Percentiles rank a stretch among this genome's conserved stretches.
phyloP scores from a whole-genome alignment of 108 stramenopile species.

The Discostella stelligeroides region DNA sequence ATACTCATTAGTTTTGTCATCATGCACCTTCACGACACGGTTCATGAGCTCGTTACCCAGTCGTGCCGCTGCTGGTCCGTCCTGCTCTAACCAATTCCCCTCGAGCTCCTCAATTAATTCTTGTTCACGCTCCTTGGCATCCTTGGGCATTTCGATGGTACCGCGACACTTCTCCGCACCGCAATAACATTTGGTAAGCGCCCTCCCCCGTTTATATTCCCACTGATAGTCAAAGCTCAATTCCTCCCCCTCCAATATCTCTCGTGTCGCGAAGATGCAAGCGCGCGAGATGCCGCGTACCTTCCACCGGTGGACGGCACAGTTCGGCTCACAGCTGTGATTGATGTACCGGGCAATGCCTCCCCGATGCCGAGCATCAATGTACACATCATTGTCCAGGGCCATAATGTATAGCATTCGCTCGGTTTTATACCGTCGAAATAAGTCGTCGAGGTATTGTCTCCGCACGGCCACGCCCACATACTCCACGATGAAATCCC shows the following conservation, averaged over 20 bases:
- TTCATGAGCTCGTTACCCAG: slow-evolving; percentile 77
- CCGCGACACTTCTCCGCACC: slow-evolving; percentile 89
- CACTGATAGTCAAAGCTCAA: slow-evolving; percentile 98
- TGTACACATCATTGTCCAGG: slow-evolving; percentile 81
- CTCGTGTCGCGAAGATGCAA: slow-evolving; percentile 82
- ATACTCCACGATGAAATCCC: slow-evolving; percentile 84
- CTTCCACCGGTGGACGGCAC: slow-evolving; percentile 91
- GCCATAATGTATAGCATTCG: slow-evolving; percentile 96
- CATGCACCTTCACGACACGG: slow-evolving; percentile 71
- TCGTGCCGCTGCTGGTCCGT: not conserved
- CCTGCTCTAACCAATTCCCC: slow-evolving; percentile 58
- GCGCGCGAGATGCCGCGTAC: slow-evolving; percentile 84
- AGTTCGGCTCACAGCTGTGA: slow-evolving; percentile 97
- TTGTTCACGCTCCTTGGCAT: slow-evolving; percentile 54
- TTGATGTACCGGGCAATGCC: slow-evolving; percentile 96
- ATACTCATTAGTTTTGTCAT: slow-evolving; percentile 70
- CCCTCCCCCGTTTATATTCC: slow-evolving; percentile 87
- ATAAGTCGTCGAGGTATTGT: slow-evolving; percentile 59
- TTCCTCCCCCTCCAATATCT: slow-evolving; percentile 90
- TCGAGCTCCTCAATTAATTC: slow-evolving; percentile 60
- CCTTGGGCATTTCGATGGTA: slow-evolving; percentile 82
- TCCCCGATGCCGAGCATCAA: slow-evolving; percentile 94
- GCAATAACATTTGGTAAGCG: slow-evolving; percentile 95
- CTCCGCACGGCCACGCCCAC: slow-evolving; percentile 80
- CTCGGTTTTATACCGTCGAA: slow-evolving; percentile 70